These are phyloP conservation scores for Datura wrightii DNA, from an alignment of 257 asterid genomes.

Conservation along the genomic window DNA sequence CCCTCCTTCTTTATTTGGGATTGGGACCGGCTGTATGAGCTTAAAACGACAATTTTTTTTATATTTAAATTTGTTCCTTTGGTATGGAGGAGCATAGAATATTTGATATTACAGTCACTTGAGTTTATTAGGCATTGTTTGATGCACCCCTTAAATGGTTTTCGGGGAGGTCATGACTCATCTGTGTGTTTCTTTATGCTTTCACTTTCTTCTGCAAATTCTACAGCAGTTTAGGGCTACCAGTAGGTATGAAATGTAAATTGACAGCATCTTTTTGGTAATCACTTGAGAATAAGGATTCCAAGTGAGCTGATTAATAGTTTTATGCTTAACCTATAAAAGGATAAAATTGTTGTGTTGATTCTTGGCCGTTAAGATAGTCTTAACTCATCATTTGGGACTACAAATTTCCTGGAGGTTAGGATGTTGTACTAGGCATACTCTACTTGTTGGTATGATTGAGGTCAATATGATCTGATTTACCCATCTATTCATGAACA, in stretches of 20 bases:
- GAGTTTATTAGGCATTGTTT: slow-evolving; percentile 5
- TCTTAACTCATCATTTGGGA: not conserved
- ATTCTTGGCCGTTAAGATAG: not conserved
- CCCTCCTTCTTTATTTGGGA: not conserved
- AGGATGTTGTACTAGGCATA: not conserved
- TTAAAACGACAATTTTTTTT: not conserved
- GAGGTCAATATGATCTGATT: slow-evolving; percentile 16
- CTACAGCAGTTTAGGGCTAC: not conserved
- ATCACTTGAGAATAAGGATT: not conserved
- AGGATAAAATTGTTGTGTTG: not conserved
- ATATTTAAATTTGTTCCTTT: not conserved
- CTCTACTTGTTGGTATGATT: not conserved
- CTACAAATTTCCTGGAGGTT: not conserved
- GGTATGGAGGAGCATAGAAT: not conserved
- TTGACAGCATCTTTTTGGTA: not conserved
- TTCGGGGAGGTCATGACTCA: not conserved
- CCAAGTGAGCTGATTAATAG: not conserved
- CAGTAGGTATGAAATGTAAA: not conserved
- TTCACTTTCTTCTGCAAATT: not conserved
- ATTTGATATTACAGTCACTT: not conserved
- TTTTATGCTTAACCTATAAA: not conserved
- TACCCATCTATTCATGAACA: not conserved
- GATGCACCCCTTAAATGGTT: not conserved
- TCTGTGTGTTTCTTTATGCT: not conserved
- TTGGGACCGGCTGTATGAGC: not conserved